Percentiles rank a stretch among this genome's conserved stretches.
Evolutionary conservation across 2,329 filamentous ascomycete genomes (phyloP).

Genomic region (Arthrobotrys sinensis): DNA sequence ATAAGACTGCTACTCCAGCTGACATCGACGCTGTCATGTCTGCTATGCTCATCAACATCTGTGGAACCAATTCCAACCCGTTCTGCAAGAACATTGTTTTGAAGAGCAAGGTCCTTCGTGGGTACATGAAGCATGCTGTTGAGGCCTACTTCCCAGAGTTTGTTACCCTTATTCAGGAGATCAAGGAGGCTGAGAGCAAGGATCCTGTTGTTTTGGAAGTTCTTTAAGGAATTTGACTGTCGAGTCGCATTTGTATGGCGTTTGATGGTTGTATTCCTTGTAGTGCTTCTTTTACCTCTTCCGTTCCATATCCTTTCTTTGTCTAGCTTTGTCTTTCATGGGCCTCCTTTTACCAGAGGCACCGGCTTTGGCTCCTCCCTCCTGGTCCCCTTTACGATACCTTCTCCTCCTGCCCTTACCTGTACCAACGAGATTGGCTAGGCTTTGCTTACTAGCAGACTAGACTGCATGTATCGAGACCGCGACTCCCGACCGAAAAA

Average conservation of each 20-base stretch:
- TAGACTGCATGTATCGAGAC: too few species aligned
- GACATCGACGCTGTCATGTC: conserved; percentile 50
- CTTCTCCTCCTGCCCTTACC: too few species aligned
- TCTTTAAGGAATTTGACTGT: neutral
- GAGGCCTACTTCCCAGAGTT: conserved; percentile 53
- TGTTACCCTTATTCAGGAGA: conserved; percentile 13
- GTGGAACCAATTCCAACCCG: conserved; percentile 42
- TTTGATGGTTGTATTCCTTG: neutral
- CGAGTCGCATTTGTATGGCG: neutral
- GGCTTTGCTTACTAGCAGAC: neutral
- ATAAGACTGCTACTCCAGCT: conserved; percentile 34
- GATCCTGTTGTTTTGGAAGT: conserved; percentile 2
- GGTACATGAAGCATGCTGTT: conserved; percentile 41
- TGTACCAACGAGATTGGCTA: neutral
- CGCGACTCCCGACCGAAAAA: too few species aligned
- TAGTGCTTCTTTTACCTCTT: neutral
- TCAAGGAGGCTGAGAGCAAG: conserved; percentile 35
- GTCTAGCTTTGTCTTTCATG: neutral
- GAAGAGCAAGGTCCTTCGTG: conserved; percentile 37
- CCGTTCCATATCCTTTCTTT: neutral
- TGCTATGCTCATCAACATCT: conserved; percentile 50
- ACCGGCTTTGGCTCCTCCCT: neutral
- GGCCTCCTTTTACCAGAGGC: neutral
- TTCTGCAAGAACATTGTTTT: conserved; percentile 49
- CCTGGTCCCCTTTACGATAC: neutral